Conservation (phyloP, 768 basidiomycete genomes). For the Mrakia frigida region DNA sequence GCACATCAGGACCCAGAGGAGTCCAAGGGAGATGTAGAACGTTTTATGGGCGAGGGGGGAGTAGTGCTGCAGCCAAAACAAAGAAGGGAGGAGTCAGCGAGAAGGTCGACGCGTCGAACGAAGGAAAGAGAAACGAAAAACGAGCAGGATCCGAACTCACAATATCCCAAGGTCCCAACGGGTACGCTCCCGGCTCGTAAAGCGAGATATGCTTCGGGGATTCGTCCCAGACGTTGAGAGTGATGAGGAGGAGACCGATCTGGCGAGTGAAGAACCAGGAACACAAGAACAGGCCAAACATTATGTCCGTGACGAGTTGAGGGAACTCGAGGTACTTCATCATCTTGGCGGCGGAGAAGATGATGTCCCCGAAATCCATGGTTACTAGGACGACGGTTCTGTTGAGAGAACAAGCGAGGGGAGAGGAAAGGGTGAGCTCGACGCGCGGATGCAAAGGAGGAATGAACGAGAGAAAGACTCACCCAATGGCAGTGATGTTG, state of each 20-base stretch:
- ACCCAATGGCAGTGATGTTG: slow-evolving; percentile 75
- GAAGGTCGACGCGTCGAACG: slow-evolving; percentile 18
- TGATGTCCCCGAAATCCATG: slow-evolving; percentile 93
- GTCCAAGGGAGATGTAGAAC: no score
- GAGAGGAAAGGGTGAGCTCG: no score
- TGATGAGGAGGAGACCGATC: slow-evolving; percentile 66
- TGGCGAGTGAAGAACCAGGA: slow-evolving; percentile 91
- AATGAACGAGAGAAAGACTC: not conserved
- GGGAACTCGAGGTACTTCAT: slow-evolving; percentile 69
- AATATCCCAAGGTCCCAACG: slow-evolving; percentile 23
- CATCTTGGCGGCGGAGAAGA: slow-evolving; percentile 86
- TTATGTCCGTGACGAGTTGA: slow-evolving; percentile 61
- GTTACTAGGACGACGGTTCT: slow-evolving; percentile 79
- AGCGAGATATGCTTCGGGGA: slow-evolving; percentile 50
- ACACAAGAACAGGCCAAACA: slow-evolving; percentile 75
- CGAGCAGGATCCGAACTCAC: slow-evolving; percentile 18
- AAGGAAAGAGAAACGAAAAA: not conserved
- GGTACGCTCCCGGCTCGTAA: not conserved
- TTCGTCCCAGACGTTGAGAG: slow-evolving; percentile 59
- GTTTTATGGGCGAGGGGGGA: no score
- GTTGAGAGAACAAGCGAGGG: not conserved
- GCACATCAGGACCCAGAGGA: no score
- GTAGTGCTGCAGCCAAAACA: no score
- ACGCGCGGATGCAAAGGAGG: not conserved
- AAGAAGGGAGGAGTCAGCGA: no score